A percentile compares a stretch with the other conserved stretches of the same genome.
phyloP scores from a whole-genome alignment of 768 basidiomycete species.

The Paxillus involutus region DNA sequence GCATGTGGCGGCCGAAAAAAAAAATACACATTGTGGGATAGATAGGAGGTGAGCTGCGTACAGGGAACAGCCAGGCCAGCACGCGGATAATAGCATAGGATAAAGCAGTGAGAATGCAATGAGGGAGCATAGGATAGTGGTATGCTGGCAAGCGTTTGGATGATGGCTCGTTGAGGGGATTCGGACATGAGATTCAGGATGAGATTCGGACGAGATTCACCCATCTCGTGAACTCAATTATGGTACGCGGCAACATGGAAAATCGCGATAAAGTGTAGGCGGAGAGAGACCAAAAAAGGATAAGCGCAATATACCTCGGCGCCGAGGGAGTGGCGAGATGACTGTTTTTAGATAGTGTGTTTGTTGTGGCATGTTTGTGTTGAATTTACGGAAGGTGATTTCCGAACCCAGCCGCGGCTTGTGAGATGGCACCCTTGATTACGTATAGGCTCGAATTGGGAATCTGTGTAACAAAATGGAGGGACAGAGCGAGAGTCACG shows the following conservation, averaged over 20 bases:
- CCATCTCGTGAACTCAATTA: conserved; percentile 11
- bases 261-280: conserved; percentile 31
- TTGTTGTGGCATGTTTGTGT: conserved; percentile 22
- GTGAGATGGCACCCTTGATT: conserved; percentile 32
- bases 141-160: too few species aligned
- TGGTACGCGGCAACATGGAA: conserved; percentile 36
- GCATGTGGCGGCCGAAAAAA: too few species aligned
- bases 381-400: conserved; percentile 38
- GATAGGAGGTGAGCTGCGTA: not conserved
- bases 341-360: conserved; percentile 18
- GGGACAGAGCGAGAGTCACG: conserved; percentile 33
- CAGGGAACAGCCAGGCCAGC: not conserved
- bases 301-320: conserved; percentile 35
- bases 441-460: conserved; percentile 28
- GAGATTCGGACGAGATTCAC: conserved; percentile 32
- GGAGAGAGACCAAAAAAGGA: conserved; percentile 33
- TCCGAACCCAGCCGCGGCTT: conserved; percentile 39
- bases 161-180: too few species aligned
- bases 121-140: conserved; percentile 8
- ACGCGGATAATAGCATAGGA: conserved; percentile 6
- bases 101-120: conserved; percentile 21
- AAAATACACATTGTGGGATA: not conserved
- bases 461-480: conserved; percentile 34
- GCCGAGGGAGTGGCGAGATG: conserved; percentile 38
- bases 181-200: conserved; percentile 26